Evolutionary conservation across 805 yeast genomes (phyloP), one percentile per base, ranked within the genome.

Genomic region (Saturnispora serradocipensis): DNA sequence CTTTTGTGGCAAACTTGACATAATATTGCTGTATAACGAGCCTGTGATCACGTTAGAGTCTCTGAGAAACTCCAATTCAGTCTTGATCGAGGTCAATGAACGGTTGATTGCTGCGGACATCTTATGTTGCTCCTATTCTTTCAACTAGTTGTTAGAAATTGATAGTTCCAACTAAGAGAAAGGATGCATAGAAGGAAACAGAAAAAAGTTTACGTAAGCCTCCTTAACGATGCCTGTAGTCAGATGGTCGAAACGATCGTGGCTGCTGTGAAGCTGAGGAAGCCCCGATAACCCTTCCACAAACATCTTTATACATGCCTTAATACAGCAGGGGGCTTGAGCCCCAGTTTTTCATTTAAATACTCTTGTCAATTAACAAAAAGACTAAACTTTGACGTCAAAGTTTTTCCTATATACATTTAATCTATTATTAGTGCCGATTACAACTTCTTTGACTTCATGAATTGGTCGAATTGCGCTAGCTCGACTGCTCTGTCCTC

Each of bases 21-120:
- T 4, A 24, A 49, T 49, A 34, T 40, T 11, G 28, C 34, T 69
- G 60, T 66, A 83, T 52, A 83, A 74, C 9, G 67, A 72, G 36
- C 76, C 74, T 18, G 82, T 72, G 53, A 89, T 80, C 43, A 87
- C 93, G 46, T 80, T 80, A 1, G 90, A 82, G 57, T 87, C 95
- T 43, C 67, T 70, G 30, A 89, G 71, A 62, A 87, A 88, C 65
- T 88, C 95, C 43, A 89, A 76, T 63, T 89, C 62, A 67, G 86
- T 79, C 69, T 82, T 70, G 55, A 88, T 71, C 5, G 84, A 84
- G 1, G 89, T 78, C 55, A 88, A 70, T 4, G 96, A 86, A 59
- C 96, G 81, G 70, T 87, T 87, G 55, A 86, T 78, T 47, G 78
- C 71, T 1, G 91, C 82, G 16, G 80, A 65, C 68, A 65, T 65